Evolutionary conservation across 2,329 filamentous ascomycete genomes (phyloP).

Genomic region (Dryadomyces quercivorus): DNA sequence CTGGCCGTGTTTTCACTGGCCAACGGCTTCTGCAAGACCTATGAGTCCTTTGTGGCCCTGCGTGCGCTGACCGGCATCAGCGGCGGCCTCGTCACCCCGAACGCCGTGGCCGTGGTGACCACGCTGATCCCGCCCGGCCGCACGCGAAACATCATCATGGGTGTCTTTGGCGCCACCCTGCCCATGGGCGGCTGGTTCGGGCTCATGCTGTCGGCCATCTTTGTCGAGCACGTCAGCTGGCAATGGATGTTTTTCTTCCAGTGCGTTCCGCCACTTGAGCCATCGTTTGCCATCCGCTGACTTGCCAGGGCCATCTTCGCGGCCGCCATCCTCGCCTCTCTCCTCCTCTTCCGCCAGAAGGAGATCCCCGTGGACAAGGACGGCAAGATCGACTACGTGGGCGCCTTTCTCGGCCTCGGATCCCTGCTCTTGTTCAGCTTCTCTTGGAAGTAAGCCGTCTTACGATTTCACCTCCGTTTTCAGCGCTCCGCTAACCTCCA

Average conservation of each 20-base stretch:
- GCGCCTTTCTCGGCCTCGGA: conserved; percentile 7
- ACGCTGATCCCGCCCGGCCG: conserved; percentile 33
- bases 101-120: conserved; percentile 36
- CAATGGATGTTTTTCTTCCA: conserved; percentile 24
- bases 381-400: conserved; percentile 10
- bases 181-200: conserved; percentile 32
- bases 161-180: conserved; percentile 32
- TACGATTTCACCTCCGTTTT: conserved; percentile 11
- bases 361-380: conserved; percentile 14
- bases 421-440: conserved; percentile 10
- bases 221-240: conserved; percentile 22
- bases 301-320: conserved; percentile 4
- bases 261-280: neutral
- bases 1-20: conserved; percentile 30
- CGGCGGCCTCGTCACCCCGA: conserved; percentile 38
- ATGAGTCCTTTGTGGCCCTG: conserved; percentile 27
- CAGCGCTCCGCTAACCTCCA: conserved; percentile 10
- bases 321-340: conserved; percentile 8
- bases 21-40: conserved; percentile 29
- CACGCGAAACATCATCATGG: conserved; percentile 27
- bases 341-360: conserved; percentile 12
- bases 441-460: conserved; percentile 13
- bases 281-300: neutral
- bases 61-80: conserved; percentile 37
- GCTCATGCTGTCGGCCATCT: conserved; percentile 24